Evolutionary conservation across 805 yeast species (phyloP).

Genomic region (Suhomyces prunicola): DNA sequence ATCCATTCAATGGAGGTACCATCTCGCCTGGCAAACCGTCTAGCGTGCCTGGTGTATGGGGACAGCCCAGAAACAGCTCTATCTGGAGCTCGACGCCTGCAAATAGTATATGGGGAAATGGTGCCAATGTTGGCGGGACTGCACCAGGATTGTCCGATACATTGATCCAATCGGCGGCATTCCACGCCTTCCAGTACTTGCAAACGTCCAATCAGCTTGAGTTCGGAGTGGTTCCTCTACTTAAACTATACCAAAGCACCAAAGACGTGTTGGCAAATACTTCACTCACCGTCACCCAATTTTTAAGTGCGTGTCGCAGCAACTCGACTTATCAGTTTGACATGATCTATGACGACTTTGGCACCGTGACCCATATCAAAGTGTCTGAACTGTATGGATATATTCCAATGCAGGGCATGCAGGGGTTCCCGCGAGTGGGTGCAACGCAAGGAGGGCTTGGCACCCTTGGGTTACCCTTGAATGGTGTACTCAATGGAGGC

Average conservation of each 20-base stretch:
- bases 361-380: constrained; percentile 43
- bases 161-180: constrained; percentile 41
- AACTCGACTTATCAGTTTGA: constrained; percentile 37
- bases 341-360: constrained; percentile 43
- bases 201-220: constrained; percentile 35
- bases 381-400: constrained; percentile 10
- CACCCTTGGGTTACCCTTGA: not conserved
- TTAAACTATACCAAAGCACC: constrained; percentile 31
- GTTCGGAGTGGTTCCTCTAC: constrained; percentile 34
- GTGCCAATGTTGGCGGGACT: not conserved
- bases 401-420: not conserved
- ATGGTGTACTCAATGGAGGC: not conserved
- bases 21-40: not conserved
- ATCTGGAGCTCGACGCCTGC: constrained; percentile 27
- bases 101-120: constrained; percentile 5
- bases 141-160: not conserved
- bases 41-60: constrained; percentile 10
- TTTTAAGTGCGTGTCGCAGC: constrained; percentile 24
- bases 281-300: constrained; percentile 29
- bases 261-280: constrained; percentile 26
- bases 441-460: not conserved
- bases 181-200: constrained; percentile 36
- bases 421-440: not conserved
- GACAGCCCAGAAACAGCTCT: constrained; percentile 21
- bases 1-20: constrained; percentile 1